These are phyloP conservation scores for Lepidopterella palustris DNA, from an alignment of 495 filamentous ascomycete species.

Conservation along the genomic window DNA sequence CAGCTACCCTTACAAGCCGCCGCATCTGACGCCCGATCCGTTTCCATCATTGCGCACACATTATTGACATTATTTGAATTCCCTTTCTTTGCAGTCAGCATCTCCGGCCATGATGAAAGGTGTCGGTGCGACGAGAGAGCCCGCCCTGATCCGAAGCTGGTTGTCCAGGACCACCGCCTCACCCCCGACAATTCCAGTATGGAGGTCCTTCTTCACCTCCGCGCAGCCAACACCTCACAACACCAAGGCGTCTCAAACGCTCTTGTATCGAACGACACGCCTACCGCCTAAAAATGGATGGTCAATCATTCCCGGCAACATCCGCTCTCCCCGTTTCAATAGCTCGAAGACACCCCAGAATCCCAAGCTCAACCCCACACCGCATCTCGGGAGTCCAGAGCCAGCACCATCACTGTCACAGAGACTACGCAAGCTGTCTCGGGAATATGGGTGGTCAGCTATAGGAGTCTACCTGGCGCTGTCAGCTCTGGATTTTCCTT, in stretches of 20 bases:
- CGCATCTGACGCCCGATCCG: background rate
- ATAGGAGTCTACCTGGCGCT: slow-evolving; percentile 83
- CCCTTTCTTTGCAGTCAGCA: background rate
- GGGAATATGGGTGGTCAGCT: slow-evolving; percentile 92
- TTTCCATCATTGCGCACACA: background rate
- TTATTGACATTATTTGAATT: background rate
- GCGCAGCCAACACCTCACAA: background rate
- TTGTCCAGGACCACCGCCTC: background rate
- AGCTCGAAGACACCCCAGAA: slow-evolving; percentile 19
- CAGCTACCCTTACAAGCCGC: background rate
- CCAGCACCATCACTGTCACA: slow-evolving; percentile 51
- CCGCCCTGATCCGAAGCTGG: background rate
- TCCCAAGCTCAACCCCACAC: slow-evolving; percentile 28
- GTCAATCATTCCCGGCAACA: slow-evolving; percentile 8
- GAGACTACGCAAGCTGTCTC: slow-evolving; percentile 71
- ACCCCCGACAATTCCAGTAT: background rate
- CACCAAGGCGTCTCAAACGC: background rate
- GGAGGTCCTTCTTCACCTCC: background rate
- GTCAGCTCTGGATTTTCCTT: slow-evolving; percentile 84
- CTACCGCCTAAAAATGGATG: background rate
- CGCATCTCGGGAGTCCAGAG: slow-evolving; percentile 30
- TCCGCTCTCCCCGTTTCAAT: slow-evolving; percentile 25
- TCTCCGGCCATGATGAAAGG: background rate
- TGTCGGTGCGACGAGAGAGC: background rate
- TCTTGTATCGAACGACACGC: background rate